Evolutionary conservation across 305 asterid genomes (phyloP).

Genomic region (Fraxinus latifolia): DNA sequence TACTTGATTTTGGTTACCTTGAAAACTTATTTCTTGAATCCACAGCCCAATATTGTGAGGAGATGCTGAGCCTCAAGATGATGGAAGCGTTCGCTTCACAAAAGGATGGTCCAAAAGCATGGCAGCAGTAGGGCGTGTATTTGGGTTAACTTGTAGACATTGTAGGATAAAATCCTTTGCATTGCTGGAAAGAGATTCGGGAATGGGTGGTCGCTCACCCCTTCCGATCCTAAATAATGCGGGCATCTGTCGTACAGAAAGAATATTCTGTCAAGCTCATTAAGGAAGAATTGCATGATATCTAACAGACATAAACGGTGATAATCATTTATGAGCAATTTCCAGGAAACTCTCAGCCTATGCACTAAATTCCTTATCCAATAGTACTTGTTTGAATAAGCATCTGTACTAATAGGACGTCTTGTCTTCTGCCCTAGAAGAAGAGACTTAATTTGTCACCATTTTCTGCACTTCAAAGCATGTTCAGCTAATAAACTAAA

Average conservation of each 20-base stretch:
- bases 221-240: slow-evolving; percentile 71
- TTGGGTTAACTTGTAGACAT: slow-evolving; percentile 77
- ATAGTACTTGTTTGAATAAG: neutral
- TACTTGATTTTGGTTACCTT: neutral
- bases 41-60: neutral
- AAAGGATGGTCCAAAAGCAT: slow-evolving; percentile 80
- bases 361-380: neutral
- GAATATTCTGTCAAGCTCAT: slow-evolving; percentile 21
- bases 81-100: slow-evolving; percentile 58
- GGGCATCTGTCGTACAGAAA: slow-evolving; percentile 41
- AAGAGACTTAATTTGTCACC: neutral
- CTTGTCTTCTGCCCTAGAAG: neutral
- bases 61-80: slow-evolving; percentile 13
- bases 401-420: neutral
- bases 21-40: neutral
- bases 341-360: neutral
- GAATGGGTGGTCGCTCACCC: slow-evolving; percentile 74
- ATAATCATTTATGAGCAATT: neutral
- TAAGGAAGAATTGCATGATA: neutral
- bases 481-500: neutral
- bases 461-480: neutral
- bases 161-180: slow-evolving; percentile 64
- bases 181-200: slow-evolving; percentile 64
- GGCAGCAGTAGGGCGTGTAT: slow-evolving; percentile 63
- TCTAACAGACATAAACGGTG: neutral